phyloP scores from a whole-genome alignment of 2,329 filamentous ascomycete genomes.

The Talaromyces sp. region DNA sequence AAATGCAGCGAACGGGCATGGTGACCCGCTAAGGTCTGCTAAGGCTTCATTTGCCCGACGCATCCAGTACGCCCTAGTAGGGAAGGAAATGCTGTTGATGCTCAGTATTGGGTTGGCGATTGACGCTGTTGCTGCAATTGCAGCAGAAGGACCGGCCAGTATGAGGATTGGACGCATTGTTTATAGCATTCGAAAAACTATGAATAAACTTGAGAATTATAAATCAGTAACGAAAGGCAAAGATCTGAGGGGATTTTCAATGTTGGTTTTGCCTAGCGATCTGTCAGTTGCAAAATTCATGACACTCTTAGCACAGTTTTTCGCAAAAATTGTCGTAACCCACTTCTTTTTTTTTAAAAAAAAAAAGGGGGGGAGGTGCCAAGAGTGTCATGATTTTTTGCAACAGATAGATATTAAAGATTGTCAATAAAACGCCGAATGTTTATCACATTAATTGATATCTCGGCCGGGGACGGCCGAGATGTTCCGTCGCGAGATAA shows the following conservation, averaged over 20 bases:
- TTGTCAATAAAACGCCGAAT: not conserved
- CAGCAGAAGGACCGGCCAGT: not conserved
- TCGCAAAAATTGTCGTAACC: too few relatives aligned
- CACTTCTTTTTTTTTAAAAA: too few relatives aligned
- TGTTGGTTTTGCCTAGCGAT: not conserved
- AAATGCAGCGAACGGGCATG: constrained; percentile 53
- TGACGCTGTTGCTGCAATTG: not conserved
- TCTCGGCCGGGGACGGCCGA: not conserved
- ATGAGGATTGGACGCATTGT: not conserved
- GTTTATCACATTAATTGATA: not conserved
- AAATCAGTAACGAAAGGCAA: not conserved
- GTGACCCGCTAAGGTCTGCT: constrained; percentile 32
- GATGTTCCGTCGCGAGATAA: not conserved
- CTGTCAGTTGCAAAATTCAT: too few relatives aligned
- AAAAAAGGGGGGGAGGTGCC: too few relatives aligned
- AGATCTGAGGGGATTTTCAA: not conserved
- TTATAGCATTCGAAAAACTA: not conserved
- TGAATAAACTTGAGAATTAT: not conserved
- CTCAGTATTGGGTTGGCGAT: constrained; percentile 13
- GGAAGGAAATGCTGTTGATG: constrained; percentile 32
- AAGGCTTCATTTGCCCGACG: constrained; percentile 46
- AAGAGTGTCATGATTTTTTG: too few relatives aligned
- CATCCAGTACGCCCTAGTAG: constrained; percentile 50
- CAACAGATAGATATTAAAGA: not conserved
- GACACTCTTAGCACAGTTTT: too few relatives aligned